A percentile compares a stretch with the other conserved stretches of the same genome.
Conservation (phyloP, 805 yeast genomes). For the Lipomyces yamadae region DNA sequence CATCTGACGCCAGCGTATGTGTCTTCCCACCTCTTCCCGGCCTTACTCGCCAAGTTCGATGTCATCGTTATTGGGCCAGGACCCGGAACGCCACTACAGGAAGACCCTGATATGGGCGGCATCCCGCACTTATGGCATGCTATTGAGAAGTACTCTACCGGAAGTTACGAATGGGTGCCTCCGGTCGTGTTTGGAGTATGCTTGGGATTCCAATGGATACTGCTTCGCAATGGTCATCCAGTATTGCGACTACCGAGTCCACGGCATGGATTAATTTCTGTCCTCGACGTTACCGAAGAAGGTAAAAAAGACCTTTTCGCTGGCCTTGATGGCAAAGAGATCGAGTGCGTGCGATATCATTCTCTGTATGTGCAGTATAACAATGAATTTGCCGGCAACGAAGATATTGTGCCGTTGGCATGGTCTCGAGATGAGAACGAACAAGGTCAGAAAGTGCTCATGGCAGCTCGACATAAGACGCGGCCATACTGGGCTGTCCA, state of each 20-base stretch:
- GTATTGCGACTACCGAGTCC: constrained; percentile 61
- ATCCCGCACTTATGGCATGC: constrained; percentile 60
- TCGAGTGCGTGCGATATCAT: constrained; percentile 85
- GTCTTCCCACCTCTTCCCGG: constrained; percentile 54
- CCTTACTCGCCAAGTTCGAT: constrained; percentile 60
- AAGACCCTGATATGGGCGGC: constrained; percentile 68
- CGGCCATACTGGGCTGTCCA: constrained; percentile 91
- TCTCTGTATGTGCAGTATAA: constrained; percentile 63
- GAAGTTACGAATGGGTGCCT: constrained; percentile 10
- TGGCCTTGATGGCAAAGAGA: constrained; percentile 45
- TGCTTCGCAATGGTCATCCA: constrained; percentile 62
- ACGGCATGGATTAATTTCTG: constrained; percentile 84
- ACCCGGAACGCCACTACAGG: constrained; percentile 82
- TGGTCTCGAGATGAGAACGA: constrained; percentile 54
- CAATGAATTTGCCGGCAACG: constrained; percentile 29
- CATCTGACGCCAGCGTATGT: constrained; percentile 43
- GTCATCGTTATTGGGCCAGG: constrained; percentile 94
- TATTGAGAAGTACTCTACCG: constrained; percentile 40
- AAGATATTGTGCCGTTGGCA: constrained; percentile 62
- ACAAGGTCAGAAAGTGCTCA: constrained; percentile 48
- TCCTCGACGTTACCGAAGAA: constrained; percentile 47
- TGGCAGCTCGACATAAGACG: constrained; percentile 73
- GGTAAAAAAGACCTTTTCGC: constrained; percentile 49
- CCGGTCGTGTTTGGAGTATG: constrained; percentile 80
- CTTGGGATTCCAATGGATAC: constrained; percentile 86